Conservation (phyloP, 345 rosid species). For the Hypericum perforatum region DNA sequence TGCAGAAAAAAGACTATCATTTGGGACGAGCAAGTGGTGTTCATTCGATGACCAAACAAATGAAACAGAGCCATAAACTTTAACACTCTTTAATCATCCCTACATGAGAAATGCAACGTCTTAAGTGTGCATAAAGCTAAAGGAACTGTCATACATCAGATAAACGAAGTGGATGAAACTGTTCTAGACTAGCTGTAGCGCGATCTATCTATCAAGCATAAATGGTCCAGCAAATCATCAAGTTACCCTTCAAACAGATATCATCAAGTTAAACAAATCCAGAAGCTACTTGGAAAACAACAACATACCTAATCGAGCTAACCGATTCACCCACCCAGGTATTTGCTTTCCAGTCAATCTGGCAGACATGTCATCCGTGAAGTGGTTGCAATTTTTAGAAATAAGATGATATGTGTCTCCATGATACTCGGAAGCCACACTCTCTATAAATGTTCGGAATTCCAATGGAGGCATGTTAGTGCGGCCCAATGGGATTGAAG, state of each 20-base stretch:
- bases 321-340: conserved; percentile 78
- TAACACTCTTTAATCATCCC: too few relatives aligned
- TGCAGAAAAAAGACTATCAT: too few relatives aligned
- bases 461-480: conserved; percentile 38
- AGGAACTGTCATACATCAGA: not conserved
- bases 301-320: conserved; percentile 53
- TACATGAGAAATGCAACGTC: too few relatives aligned
- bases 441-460: conserved; percentile 49
- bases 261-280: too few relatives aligned
- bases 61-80: too few relatives aligned
- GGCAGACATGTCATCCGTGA: conserved; percentile 45
- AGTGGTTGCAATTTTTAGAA: conserved; percentile 76
- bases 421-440: conserved; percentile 58
- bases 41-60: too few relatives aligned
- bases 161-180: not conserved
- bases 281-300: not conserved
- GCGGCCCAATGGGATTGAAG: conserved; percentile 39
- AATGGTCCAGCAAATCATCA: too few relatives aligned
- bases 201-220: not conserved
- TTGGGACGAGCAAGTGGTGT: too few relatives aligned
- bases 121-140: not conserved
- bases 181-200: not conserved
- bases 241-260: too few relatives aligned
- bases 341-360: conserved; percentile 48
- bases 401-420: conserved; percentile 76